Conservation (phyloP, 495 filamentous ascomycete genomes). For the Penicillium maclennaniae region DNA sequence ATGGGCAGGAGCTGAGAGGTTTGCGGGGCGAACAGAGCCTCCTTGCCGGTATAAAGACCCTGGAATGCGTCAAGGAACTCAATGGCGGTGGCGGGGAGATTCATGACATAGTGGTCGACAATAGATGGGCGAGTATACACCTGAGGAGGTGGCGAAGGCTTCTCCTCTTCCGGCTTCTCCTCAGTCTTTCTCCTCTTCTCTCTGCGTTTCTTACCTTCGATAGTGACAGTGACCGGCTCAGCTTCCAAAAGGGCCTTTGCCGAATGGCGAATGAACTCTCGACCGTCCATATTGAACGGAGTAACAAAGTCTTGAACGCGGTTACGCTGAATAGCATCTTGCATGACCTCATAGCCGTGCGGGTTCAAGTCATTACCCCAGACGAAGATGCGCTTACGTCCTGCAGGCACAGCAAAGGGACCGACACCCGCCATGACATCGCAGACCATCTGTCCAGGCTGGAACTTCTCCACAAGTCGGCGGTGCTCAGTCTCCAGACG, state of each 20-base stretch:
- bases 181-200: slow-evolving; percentile 21
- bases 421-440: slow-evolving; percentile 98
- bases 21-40: slow-evolving; percentile 60
- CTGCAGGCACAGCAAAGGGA: slow-evolving; percentile 90
- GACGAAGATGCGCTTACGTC: slow-evolving; percentile 84
- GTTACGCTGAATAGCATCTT: slow-evolving; percentile 67
- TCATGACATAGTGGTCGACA: slow-evolving; percentile 93
- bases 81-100: slow-evolving; percentile 85
- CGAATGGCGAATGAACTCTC: slow-evolving; percentile 69
- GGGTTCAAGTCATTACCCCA: slow-evolving; percentile 98
- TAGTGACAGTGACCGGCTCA: slow-evolving; percentile 44
- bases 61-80: slow-evolving; percentile 82
- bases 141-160: slow-evolving; percentile 34
- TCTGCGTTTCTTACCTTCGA: slow-evolving; percentile 30
- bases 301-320: slow-evolving; percentile 75
- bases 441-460: slow-evolving; percentile 80
- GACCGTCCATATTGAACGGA: slow-evolving; percentile 76
- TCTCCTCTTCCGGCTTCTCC: slow-evolving; percentile 16
- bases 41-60: slow-evolving; percentile 70
- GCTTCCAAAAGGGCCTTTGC: slow-evolving; percentile 55
- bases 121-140: slow-evolving; percentile 56
- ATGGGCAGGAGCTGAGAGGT: slow-evolving; percentile 62
- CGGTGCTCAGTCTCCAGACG: slow-evolving; percentile 84
- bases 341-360: slow-evolving; percentile 69
- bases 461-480: slow-evolving; percentile 72